Evolutionary conservation across 345 rosid genomes (phyloP).

Genomic region (Linum trigynum): DNA sequence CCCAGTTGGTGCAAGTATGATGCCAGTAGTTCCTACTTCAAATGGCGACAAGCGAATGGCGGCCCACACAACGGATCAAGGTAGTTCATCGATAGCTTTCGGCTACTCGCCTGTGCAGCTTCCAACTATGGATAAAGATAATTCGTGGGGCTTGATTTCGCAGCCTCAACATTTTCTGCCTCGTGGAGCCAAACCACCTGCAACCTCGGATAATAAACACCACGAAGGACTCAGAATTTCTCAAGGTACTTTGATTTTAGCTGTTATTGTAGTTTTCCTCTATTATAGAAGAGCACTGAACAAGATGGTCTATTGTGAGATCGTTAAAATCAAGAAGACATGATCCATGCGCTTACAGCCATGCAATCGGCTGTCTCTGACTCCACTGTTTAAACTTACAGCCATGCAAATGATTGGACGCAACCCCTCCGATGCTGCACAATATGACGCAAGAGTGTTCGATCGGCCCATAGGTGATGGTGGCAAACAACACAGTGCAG

Average conservation of each 20-base stretch:
- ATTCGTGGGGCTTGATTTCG: slow-evolving; percentile 54
- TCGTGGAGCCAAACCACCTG: slow-evolving; percentile 39
- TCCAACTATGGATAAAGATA: slow-evolving; percentile 73
- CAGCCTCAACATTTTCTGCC: slow-evolving; percentile 47
- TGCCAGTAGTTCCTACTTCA: slow-evolving; percentile 36
- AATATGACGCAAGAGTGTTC: slow-evolving; percentile 26
- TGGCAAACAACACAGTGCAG: slow-evolving; percentile 42
- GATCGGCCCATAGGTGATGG: slow-evolving; percentile 56
- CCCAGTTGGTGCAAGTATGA: slow-evolving; percentile 31
- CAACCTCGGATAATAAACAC: slow-evolving; percentile 39
- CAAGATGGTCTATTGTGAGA: too few species aligned
- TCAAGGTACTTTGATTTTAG: slow-evolving; percentile 21
- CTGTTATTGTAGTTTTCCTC: neutral
- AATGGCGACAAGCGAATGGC: slow-evolving; percentile 12
- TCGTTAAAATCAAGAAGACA: too few species aligned
- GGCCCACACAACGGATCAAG: slow-evolving; percentile 35
- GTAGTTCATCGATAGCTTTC: slow-evolving; percentile 54
- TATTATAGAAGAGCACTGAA: neutral
- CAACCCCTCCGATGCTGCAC: slow-evolving; percentile 27
- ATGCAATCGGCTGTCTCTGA: neutral
- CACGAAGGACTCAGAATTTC: slow-evolving; percentile 30
- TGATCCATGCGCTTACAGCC: too few species aligned
- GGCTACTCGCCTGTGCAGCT: slow-evolving; percentile 80
- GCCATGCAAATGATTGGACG: slow-evolving; percentile 30
- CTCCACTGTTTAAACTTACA: slow-evolving; percentile 22